Conservation (phyloP, 2,329 filamentous ascomycete genomes). For the Orbilia ellipsospora region DNA sequence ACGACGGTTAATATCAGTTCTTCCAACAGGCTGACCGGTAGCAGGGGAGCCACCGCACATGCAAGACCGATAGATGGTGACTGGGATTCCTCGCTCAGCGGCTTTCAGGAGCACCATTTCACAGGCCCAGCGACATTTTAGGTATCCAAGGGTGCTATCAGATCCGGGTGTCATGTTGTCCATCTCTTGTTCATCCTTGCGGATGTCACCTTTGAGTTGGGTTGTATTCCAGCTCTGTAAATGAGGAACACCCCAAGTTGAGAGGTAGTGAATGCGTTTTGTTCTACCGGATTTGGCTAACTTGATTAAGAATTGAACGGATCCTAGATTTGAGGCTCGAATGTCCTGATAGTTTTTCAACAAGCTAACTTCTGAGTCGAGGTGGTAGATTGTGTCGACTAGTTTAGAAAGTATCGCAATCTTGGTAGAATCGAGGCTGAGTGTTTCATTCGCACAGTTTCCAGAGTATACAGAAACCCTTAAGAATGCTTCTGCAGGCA, state of each 20-base stretch:
- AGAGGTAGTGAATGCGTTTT: constrained; percentile 27
- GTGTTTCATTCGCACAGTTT: constrained; percentile 16
- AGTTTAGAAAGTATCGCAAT: constrained; percentile 17
- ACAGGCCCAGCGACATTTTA: constrained; percentile 34
- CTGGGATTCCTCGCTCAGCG: constrained; percentile 23
- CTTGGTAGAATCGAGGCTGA: constrained; percentile 26
- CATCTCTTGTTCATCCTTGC: constrained; percentile 24
- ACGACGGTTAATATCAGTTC: constrained; percentile 35
- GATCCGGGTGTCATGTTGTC: constrained; percentile 25
- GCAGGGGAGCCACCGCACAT: constrained; percentile 24
- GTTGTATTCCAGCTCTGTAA: constrained; percentile 37
- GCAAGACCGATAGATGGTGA: constrained; percentile 26
- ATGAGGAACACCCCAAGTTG: constrained; percentile 32
- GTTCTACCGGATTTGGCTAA: constrained; percentile 21
- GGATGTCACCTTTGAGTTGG: constrained; percentile 22
- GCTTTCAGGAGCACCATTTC: constrained; percentile 30
- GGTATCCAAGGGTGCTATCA: constrained; percentile 29
- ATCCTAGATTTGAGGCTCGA: constrained; percentile 32
- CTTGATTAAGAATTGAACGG: constrained; percentile 27
- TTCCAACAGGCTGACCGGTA: constrained; percentile 24
- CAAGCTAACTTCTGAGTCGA: constrained; percentile 33
- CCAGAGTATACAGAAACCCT: constrained; percentile 28
- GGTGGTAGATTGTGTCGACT: constrained; percentile 30
- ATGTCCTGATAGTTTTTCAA: constrained; percentile 37
- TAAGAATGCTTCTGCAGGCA: constrained; percentile 18